Percentiles rank a stretch among this genome's conserved stretches.
Evolutionary conservation across 768 basidiomycete genomes (phyloP).

Genomic region (Pleurotus giganteus): DNA sequence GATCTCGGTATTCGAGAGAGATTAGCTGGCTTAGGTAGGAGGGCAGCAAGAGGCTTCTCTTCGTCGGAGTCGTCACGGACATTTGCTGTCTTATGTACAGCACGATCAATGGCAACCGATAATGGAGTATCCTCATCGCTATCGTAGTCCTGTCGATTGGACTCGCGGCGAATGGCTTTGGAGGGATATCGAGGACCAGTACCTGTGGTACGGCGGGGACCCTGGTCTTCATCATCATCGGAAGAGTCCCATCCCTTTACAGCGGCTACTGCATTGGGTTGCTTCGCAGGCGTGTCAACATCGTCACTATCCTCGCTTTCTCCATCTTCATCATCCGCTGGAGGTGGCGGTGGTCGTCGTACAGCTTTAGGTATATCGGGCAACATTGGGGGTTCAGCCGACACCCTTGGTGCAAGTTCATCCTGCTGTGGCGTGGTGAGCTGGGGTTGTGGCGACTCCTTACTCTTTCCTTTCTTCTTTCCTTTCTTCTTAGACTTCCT

Average conservation of each 20-base stretch:
- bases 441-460: slow-evolving; percentile 6
- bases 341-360: slow-evolving; percentile 35
- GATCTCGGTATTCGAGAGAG: not conserved
- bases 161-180: slow-evolving; percentile 20
- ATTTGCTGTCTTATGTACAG: slow-evolving; percentile 38
- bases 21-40: slow-evolving; percentile 43
- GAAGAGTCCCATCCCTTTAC: slow-evolving; percentile 39
- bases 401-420: slow-evolving; percentile 26
- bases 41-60: slow-evolving; percentile 64
- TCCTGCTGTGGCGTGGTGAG: slow-evolving; percentile 5
- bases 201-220: slow-evolving; percentile 56
- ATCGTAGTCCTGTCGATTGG: slow-evolving; percentile 37
- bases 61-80: slow-evolving; percentile 54
- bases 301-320: slow-evolving; percentile 56
- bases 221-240: slow-evolving; percentile 57
- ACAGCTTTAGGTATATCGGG: slow-evolving; percentile 39
- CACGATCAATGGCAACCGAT: slow-evolving; percentile 57
- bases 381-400: slow-evolving; percentile 40
- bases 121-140: slow-evolving; percentile 85
- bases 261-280: slow-evolving; percentile 18
- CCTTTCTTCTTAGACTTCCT: slow-evolving; percentile 45
- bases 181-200: slow-evolving; percentile 52
- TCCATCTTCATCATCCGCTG: slow-evolving; percentile 43
- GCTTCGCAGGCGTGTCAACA: slow-evolving; percentile 21
- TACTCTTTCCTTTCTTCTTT: slow-evolving; percentile 40